Evolutionary conservation across 805 yeast species (phyloP), one percentile per base, ranked within the genome.

Genomic region (Groenewaldozyma salmanticensis): DNA sequence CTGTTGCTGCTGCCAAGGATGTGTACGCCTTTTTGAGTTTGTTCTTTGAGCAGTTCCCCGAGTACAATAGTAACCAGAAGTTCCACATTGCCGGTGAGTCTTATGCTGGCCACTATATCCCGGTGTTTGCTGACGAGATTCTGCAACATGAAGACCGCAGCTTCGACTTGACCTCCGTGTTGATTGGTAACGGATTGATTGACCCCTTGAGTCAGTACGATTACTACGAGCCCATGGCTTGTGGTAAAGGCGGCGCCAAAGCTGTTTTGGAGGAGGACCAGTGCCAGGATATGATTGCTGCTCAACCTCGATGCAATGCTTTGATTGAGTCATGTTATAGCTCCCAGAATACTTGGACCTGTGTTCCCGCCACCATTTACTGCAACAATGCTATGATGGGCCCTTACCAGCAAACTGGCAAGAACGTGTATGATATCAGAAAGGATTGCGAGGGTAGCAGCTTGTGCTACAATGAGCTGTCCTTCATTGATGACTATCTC

Each of bases 1-100:
- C 94, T 16, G 78, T 75, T 40, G 77, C 90, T 42, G 96, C 96
- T 29, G 96, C 86, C 37, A 74, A 77, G 60, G 97, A 90, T 57
- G 94, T 86, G 9, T 88, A 79, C 56, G 82, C 87, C 1, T 88
- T 90, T 63, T 70, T 92, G 57, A 81, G 81, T 55, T 69, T 90
- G 53, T 87, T 90, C 68, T 90, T 81, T 71, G 77, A 80, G 59
- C 79, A 82, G 54, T 87, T 85, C 71, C 94, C 96, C 37, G 76
- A 85, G 60, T 79, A 79, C 62, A 55, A 69, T 38, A 62, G 70
- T 43, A 84, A 51, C 80, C 42, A 44, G 44, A 70, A 71, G 33
- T 85, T 87, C 78, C 95, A 86, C 64, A 82, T 87, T 59, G 81
- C 95, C 38, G 96, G 96, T 53, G 96, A 87, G 62, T 83, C 94